Evolutionary conservation across 306 rosid genomes (phyloP), one percentile per base, ranked within the genome.

Genomic region (Mimosa pudica): DNA sequence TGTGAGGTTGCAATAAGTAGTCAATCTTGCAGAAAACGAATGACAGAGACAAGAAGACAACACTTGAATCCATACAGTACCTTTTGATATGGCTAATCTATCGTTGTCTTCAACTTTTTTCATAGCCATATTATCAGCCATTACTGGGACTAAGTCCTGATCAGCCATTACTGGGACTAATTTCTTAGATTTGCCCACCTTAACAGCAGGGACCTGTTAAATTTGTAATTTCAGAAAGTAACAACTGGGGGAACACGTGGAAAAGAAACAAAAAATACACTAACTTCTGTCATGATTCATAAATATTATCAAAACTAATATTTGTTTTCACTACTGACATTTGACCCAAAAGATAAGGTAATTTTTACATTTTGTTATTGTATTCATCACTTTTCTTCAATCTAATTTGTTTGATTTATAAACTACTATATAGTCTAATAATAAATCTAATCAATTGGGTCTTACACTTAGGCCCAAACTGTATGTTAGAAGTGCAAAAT

Each of bases 121-220:
- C 96, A 91, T 80, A 64, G 79, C 79, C 35, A 79, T n/a, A 81
- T 83, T 89, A 67, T 88, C 87, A 46, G 69, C 83, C 51, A 71
- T 5, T 38, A 38, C 67, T 2, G 86, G 92, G 74, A 76, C 85
- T 20, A 70, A 77, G 77, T 87, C 85, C 44, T 84, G 30, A 24
- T 24, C 30, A 24, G 30, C 30, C 30, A 24, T 24, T 24, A 24
- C 67, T 2, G 86, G 92, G 74, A 76, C 85, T 32, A 70, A 77
- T 75, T 87, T 84, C 48, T 84, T 79, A 36, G 71, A 82, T 48
- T 74, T 81, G 74, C 14, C 42, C 45, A 63, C 74, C 78, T 66
- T 77, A 8, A 75, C 4, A 51, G 80, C 16, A 63, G 87, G 76
- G 38, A 17, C 84, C 98, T 92, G 85, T 67, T 10, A 61, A 73